A percentile compares a stretch with the other conserved stretches of the same genome.
Evolutionary conservation across 257 asterid species (phyloP).

Genomic region (Coffea eugenioides): DNA sequence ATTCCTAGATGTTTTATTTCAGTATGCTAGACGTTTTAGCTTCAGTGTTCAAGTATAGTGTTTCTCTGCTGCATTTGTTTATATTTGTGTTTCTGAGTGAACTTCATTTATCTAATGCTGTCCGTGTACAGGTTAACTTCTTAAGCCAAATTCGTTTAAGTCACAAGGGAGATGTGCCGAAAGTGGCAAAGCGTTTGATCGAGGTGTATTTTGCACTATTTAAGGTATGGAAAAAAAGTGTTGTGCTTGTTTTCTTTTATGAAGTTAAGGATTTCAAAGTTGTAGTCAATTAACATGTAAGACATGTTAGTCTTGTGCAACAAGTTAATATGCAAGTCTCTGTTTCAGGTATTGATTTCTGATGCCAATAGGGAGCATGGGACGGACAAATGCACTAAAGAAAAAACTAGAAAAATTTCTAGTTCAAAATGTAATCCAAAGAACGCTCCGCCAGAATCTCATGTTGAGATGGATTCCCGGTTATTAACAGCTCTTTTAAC

Average conservation of each 20-base stretch:
- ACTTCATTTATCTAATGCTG: conserved; percentile 10
- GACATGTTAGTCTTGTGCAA: background rate
- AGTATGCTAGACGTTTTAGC: background rate
- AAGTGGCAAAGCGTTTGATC: conserved; percentile 83
- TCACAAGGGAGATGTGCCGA: conserved; percentile 91
- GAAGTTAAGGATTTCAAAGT: background rate
- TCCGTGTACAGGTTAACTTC: conserved; percentile 67
- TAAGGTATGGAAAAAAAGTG: conserved; percentile 53
- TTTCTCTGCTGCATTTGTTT: background rate
- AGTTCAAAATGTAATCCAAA: conserved; percentile 42
- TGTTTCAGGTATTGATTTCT: conserved; percentile 74
- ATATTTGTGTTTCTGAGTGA: background rate
- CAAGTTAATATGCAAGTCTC: background rate
- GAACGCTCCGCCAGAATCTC: conserved; percentile 48
- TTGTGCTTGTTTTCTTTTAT: background rate
- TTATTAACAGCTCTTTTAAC: conserved; percentile 79
- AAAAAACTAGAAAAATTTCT: conserved; percentile 34
- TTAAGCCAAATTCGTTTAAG: conserved; percentile 82
- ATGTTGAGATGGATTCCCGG: conserved; percentile 94
- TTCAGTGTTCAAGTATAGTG: conserved; percentile 1
- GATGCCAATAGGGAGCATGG: conserved; percentile 49
- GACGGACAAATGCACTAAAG: conserved; percentile 26
- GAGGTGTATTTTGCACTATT: conserved; percentile 93
- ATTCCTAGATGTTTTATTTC: background rate
- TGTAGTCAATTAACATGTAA: background rate